Evolutionary conservation across 371 early-diverging fungal species (phyloP), one percentile per base, ranked within the genome.

Genomic region (Lichtheimia ramosa): DNA sequence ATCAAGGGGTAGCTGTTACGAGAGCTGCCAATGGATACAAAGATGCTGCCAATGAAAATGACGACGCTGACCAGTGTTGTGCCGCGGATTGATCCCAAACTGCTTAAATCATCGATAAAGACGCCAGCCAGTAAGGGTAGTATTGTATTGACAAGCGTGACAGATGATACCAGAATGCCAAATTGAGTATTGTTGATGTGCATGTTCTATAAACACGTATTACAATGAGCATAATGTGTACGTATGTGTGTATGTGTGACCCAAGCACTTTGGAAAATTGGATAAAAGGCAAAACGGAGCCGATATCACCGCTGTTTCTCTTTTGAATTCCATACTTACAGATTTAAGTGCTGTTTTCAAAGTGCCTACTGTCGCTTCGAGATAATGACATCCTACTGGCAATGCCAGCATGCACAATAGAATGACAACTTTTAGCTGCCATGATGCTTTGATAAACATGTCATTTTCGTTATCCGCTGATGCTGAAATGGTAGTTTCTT

Each of bases 171-270:
- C 10, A 89, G 73, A 14, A 87, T 82, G 54, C 89, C 83, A 61
- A 88, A 89, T 52, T 89, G 85, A 8, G 88, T 77, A 68, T 89
- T 89, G 51, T 88, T 81, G 58, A 88, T 88, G 13, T 69, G 63
- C 77, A 77, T 73, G 23, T 62, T 52, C 77, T 77, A 42, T 34
- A 13, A 15, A n/a, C 10, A 39, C 49, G 25, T 40, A 15, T 40
- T 5, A 40, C 34, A 34, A 34, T 34, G 34, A 34, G 34, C 34
- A 34, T 34, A 34, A 10, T 34, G 34, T 8, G 25, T 25, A 25
- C 25, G n/a, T n/a, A 8, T 34, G 34, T 10, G 28, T 28, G 0
- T 34, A 10, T 34, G 34, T 34, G 34, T 10, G 34, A 34, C 34
- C 34, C 34, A 6, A 8, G 8, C 34, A 34, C 8, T 34, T 6